Evolutionary conservation across 2,329 filamentous ascomycete genomes (phyloP).

Genomic region (Sclerotinia spermophila): DNA sequence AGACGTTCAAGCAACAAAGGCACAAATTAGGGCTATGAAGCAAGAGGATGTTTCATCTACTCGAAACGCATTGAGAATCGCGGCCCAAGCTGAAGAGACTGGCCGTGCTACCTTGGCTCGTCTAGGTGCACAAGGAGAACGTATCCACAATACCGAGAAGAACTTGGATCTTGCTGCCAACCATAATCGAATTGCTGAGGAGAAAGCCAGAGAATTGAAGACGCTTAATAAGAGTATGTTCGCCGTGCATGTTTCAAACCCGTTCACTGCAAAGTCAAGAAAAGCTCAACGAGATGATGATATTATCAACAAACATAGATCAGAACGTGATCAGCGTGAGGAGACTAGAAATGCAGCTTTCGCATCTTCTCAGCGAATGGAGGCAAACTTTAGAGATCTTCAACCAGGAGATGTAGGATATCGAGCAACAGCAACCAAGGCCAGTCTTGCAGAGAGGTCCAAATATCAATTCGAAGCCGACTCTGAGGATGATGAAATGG

Average conservation of each 20-base stretch:
- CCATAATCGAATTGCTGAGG: slow-evolving; percentile 71
- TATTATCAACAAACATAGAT: slow-evolving; percentile 64
- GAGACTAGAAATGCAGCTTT: slow-evolving; percentile 55
- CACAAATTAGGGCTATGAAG: slow-evolving; percentile 72
- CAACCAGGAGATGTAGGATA: slow-evolving; percentile 36
- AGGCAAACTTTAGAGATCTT: slow-evolving; percentile 47
- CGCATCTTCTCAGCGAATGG: slow-evolving; percentile 51
- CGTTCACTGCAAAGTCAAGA: slow-evolving; percentile 68
- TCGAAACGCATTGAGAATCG: slow-evolving; percentile 64
- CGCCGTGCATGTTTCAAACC: slow-evolving; percentile 72
- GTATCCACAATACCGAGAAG: slow-evolving; percentile 76
- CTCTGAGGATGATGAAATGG: slow-evolving; percentile 48
- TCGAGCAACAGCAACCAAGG: slow-evolving; percentile 30
- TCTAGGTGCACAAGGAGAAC: slow-evolving; percentile 74
- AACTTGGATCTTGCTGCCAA: slow-evolving; percentile 78
- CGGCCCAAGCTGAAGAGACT: slow-evolving; percentile 65
- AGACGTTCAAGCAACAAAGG: slow-evolving; percentile 67
- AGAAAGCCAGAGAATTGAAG: slow-evolving; percentile 79
- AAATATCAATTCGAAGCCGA: slow-evolving; percentile 73
- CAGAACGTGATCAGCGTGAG: slow-evolving; percentile 63
- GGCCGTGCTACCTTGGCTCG: slow-evolving; percentile 69
- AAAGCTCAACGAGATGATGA: slow-evolving; percentile 62
- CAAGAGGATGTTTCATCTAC: slow-evolving; percentile 72
- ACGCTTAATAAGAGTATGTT: slow-evolving; percentile 90
- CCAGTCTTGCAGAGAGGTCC: slow-evolving; percentile 54